Percentiles rank a stretch among this genome's conserved stretches.
Evolutionary conservation across 768 basidiomycete species (phyloP).

Genomic region (Daedalea quercina): DNA sequence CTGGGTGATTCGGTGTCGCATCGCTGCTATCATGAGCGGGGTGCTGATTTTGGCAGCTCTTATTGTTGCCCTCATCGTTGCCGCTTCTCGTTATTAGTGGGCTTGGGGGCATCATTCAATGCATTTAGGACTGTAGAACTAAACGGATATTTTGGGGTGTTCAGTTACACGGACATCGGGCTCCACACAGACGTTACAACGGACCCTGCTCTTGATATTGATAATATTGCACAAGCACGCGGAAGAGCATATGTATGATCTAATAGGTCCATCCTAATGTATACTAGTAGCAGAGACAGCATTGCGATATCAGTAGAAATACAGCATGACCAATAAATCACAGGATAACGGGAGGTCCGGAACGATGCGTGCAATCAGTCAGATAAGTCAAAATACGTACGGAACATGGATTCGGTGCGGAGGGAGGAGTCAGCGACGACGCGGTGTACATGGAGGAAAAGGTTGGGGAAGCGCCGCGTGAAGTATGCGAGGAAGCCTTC

Average conservation of each 20-base stretch:
- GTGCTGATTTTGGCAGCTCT: conserved; percentile 41
- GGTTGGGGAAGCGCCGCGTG: conserved; percentile 82
- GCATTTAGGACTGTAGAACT: no score
- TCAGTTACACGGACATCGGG: background rate
- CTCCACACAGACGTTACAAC: background rate
- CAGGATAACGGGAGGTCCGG: conserved; percentile 2
- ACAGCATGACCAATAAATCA: conserved; percentile 18
- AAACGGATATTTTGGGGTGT: no score
- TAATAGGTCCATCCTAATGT: background rate
- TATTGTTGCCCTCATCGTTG: conserved; percentile 32
- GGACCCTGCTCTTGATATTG: background rate
- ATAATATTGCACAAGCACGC: background rate
- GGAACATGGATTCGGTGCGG: conserved; percentile 84
- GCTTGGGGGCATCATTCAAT: background rate
- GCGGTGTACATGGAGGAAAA: conserved; percentile 90
- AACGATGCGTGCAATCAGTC: conserved; percentile 1
- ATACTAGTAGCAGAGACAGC: conserved; percentile 7
- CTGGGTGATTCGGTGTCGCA: conserved; percentile 43
- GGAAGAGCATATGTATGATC: background rate
- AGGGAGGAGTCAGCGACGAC: conserved; percentile 72
- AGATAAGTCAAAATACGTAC: conserved; percentile 74
- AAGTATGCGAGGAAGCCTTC: conserved; percentile 92
- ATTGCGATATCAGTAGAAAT: conserved; percentile 18
- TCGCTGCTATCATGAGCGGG: conserved; percentile 55
- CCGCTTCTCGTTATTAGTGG: conserved; percentile 7